Evolutionary conservation across 1,139 yeast genomes (phyloP).

Genomic region (Suhomyces yuchorum): DNA sequence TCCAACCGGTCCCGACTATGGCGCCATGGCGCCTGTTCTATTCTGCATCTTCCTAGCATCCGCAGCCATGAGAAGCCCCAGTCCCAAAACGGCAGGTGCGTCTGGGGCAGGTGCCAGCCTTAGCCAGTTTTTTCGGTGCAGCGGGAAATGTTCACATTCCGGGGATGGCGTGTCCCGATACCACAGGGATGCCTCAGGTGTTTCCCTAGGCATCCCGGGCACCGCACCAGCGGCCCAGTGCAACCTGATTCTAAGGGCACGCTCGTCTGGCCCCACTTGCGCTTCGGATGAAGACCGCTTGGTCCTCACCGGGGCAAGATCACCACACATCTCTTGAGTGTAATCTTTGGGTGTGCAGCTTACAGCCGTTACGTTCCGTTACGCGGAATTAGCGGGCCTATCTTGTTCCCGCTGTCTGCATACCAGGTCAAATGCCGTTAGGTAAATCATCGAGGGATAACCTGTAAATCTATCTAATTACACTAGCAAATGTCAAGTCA

Average conservation of each 20-base stretch:
- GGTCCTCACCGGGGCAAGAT: background rate
- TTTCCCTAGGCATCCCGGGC: background rate
- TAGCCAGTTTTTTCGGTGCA: constrained; percentile 8
- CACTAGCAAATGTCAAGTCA: constrained; percentile 14
- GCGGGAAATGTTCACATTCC: constrained; percentile 4
- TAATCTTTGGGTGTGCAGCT: too few relatives aligned
- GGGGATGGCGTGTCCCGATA: constrained; percentile 4
- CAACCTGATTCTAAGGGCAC: background rate
- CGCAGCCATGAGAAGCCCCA: background rate
- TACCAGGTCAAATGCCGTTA: constrained; percentile 6
- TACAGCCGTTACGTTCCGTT: too few relatives aligned
- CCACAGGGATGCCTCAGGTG: constrained; percentile 1
- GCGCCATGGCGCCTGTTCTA: background rate
- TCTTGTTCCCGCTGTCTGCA: background rate
- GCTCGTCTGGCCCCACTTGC: background rate
- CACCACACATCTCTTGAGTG: too few relatives aligned
- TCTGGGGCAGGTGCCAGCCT: constrained; percentile 3
- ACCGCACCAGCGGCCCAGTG: background rate
- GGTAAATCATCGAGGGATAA: constrained; percentile 3
- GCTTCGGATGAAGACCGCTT: background rate
- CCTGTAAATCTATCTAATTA: constrained; percentile 8
- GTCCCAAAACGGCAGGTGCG: background rate
- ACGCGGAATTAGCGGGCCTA: background rate
- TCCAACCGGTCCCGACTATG: background rate
- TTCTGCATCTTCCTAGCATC: background rate